Evolutionary conservation across 306 rosid species (phyloP).

Genomic region (Begonia peltatifolia): DNA sequence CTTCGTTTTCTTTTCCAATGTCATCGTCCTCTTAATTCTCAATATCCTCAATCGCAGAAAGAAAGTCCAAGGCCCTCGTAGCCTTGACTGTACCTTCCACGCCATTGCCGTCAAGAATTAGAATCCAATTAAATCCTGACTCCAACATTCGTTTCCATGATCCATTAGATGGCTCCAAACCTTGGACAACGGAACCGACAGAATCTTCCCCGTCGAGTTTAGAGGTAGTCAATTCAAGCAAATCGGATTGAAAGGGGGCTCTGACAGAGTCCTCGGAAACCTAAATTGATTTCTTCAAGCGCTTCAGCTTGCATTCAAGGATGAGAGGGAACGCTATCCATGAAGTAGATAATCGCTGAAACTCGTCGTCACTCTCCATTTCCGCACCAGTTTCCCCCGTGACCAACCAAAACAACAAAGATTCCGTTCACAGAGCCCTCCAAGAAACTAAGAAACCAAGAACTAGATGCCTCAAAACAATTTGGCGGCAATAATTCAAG

Average conservation of each 20-base stretch:
- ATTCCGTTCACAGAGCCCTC: too few relatives aligned
- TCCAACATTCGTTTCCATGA: conserved; percentile 11
- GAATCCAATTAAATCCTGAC: conserved; percentile 5
- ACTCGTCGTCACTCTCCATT: conserved; percentile 86
- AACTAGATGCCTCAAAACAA: too few relatives aligned
- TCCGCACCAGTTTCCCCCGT: conserved; percentile 5
- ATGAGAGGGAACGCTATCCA: conserved; percentile 32
- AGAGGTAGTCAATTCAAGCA: conserved; percentile 11
- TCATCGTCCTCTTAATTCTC: too few relatives aligned
- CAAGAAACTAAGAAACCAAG: too few relatives aligned
- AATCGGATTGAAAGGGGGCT: conserved; percentile 6
- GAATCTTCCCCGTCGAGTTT: conserved; percentile 9
- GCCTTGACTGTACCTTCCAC: conserved; percentile 17
- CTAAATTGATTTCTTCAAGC: conserved; percentile 52
- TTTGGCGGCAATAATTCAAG: background rate
- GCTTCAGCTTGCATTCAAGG: conserved; percentile 46
- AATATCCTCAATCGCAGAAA: background rate
- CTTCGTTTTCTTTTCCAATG: conserved; percentile 10
- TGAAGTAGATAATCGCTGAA: conserved; percentile 14
- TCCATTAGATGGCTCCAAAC: conserved; percentile 15
- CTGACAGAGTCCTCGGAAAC: conserved; percentile 14
- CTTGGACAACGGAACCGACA: background rate
- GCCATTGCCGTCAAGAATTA: conserved; percentile 2
- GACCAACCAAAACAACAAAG: background rate
- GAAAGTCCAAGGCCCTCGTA: conserved; percentile 33